Base-by-base conservation (phyloP, 768 basidiomycete genomes). In the Fomitopsis serialis region DNA sequence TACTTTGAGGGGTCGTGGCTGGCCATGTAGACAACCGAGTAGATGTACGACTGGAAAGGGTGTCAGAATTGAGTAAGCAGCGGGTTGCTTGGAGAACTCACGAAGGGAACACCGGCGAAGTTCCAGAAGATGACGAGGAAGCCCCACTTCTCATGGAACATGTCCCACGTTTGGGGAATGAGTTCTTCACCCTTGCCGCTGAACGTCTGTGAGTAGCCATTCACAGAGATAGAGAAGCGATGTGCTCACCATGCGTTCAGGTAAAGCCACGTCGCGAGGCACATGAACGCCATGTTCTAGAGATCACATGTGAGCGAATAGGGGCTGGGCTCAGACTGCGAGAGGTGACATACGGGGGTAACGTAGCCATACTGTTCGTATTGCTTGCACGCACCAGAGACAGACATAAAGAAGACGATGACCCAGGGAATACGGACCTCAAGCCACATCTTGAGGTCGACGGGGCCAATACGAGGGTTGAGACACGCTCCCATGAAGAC, bases 101-200 rank as follows among this genome's bases (percentile, higher is more conserved):
- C 89, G 71, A 95, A 94, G 42, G 90, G 91, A 12, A 93, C 92
- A 43, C 93, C 94, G 2, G 94, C 90, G 61, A 92, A 84, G 66
- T 94, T 93, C 95, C 95, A 97, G 75, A 98, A 98, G 66, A 97
- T 97, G 58, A 98, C 87, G 82, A 98, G 87, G 78, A 95, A 98
- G 27, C 95, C 91, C 90, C 90, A 88, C 79, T 99, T 99, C 66
- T 99, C 96, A 62, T 96, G 92, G 75, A 86, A 97, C 92, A 99
- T 99, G 63, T 98, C 97, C 96, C 97, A 98, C 2, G 93, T 95
- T 69, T 96, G 92, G 6, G 92, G 92, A 57, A 95, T 93, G 63
- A 90, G 93, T 64, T 96, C 93, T 63, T 96, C 94, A 40, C 89
- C 94, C 68, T 97, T 97, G 55, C 81, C 89, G 64, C 89, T 90